Evolutionary conservation across 1,284 basidiomycete species (phyloP).

Genomic region (Sanguinoderma infundibulare): DNA sequence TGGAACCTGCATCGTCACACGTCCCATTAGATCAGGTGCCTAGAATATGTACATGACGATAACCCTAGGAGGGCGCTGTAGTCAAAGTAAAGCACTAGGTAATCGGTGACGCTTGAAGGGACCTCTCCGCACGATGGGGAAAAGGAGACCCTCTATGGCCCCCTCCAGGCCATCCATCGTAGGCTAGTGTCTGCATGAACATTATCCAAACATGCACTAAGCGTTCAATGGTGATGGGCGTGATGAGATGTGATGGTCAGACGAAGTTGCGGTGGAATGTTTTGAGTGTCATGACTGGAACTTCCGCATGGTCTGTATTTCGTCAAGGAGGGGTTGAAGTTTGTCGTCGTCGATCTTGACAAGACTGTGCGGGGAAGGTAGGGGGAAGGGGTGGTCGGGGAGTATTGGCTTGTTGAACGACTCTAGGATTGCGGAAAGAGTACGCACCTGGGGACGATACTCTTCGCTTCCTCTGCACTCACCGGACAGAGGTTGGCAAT

Average conservation of each 20-base stretch:
- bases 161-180: no score
- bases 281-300: conserved; percentile 66
- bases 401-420: neutral
- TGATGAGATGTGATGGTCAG: neutral
- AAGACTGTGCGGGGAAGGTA: conserved; percentile 51
- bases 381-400: neutral
- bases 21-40: no score
- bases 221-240: neutral
- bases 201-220: no score
- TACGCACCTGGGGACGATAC: conserved; percentile 82
- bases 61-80: no score
- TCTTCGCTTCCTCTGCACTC: conserved; percentile 90
- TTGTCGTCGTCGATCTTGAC: conserved; percentile 88
- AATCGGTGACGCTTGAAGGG: no score
- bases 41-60: no score
- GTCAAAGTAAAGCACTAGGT: no score
- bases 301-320: conserved; percentile 88
- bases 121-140: no score
- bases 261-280: neutral
- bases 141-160: no score
- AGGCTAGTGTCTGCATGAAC: no score
- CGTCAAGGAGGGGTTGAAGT: conserved; percentile 80
- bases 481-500: conserved; percentile 90
- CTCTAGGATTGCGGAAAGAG: neutral
- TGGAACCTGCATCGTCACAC: no score